phyloP scores from a whole-genome alignment of 176 grass and related monocot species.

The Hordeum marinum region DNA sequence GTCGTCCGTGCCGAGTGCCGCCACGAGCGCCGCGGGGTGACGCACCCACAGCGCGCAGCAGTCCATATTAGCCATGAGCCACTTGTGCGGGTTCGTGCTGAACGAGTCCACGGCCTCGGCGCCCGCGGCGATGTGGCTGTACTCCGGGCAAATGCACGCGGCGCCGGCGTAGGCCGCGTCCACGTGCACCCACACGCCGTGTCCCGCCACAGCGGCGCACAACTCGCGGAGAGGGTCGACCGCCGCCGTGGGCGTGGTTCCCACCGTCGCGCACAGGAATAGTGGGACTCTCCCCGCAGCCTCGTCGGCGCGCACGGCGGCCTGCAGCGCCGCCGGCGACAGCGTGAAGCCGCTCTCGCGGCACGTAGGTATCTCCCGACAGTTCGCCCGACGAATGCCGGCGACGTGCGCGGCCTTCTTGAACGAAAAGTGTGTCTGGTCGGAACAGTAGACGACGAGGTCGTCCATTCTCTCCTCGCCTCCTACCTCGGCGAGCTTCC shows the following conservation, averaged over 20 bases:
- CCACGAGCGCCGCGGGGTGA: neutral
- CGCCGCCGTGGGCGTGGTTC: constrained; percentile 26
- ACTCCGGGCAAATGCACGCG: constrained; percentile 46
- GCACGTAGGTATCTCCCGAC: constrained; percentile 17
- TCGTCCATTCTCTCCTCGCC: constrained; percentile 11
- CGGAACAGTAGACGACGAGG: constrained; percentile 50
- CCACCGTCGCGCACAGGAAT: constrained; percentile 45
- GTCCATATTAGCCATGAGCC: constrained; percentile 60
- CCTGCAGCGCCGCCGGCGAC: neutral
- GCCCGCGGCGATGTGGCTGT: neutral
- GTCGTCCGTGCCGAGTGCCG: constrained; percentile 41
- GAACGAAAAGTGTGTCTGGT: constrained; percentile 51
- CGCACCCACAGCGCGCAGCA: constrained; percentile 62
- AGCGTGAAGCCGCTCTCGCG: neutral
- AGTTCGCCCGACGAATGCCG: constrained; percentile 41
- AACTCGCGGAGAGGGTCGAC: constrained; percentile 39
- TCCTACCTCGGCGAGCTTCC: constrained; percentile 21
- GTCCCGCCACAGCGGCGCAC: neutral
- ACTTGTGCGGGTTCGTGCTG: constrained; percentile 56
- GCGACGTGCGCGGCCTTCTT: constrained; percentile 39
- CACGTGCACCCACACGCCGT: constrained; percentile 42
- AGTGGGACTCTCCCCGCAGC: constrained; percentile 13
- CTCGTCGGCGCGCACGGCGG: constrained; percentile 28
- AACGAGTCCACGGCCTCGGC: constrained; percentile 35
- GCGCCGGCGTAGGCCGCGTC: constrained; percentile 46